Evolutionary conservation across 2,329 filamentous ascomycete species (phyloP).

Genomic region (Sphaceloma murrayae): DNA sequence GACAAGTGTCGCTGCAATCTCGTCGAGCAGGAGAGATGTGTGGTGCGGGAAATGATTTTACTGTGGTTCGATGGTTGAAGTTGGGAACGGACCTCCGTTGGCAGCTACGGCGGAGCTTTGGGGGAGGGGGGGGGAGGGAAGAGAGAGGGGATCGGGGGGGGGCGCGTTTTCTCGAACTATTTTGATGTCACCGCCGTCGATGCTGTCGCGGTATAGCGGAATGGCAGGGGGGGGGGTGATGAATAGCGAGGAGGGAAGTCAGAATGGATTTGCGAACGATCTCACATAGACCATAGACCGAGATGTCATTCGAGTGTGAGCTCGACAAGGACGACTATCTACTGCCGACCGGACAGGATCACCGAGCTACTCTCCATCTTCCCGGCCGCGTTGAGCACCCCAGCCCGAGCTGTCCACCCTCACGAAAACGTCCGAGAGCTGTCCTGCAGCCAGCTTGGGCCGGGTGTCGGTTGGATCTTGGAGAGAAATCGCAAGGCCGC

Average conservation of each 20-base stretch:
- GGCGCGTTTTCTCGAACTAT: too few relatives aligned
- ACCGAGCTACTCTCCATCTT: neutral
- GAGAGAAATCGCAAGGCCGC: neutral
- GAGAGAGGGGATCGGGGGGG: too few relatives aligned
- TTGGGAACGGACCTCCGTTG: slow-evolving; percentile 13
- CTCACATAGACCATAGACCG: too few relatives aligned
- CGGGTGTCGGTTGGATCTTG: slow-evolving; percentile 5
- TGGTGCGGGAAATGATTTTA: slow-evolving; percentile 1
- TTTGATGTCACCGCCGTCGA: too few relatives aligned
- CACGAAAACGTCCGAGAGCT: neutral
- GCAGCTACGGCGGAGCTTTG: slow-evolving; percentile 1
- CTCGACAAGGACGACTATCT: too few relatives aligned
- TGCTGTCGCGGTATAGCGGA: too few relatives aligned
- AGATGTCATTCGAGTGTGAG: neutral
- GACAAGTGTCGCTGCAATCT: neutral
- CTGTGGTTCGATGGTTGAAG: slow-evolving; percentile 9
- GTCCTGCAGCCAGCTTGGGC: neutral
- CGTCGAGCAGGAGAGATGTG: neutral
- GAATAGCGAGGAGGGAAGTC: neutral
- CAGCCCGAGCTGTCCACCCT: neutral
- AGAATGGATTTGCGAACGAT: neutral
- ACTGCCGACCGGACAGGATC: too few relatives aligned
- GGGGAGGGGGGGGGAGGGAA: too few relatives aligned
- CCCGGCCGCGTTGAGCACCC: neutral
- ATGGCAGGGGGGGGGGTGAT: neutral